Conservation (phyloP, 192 early-diverging fungal genomes). For the Podila epicladia region DNA sequence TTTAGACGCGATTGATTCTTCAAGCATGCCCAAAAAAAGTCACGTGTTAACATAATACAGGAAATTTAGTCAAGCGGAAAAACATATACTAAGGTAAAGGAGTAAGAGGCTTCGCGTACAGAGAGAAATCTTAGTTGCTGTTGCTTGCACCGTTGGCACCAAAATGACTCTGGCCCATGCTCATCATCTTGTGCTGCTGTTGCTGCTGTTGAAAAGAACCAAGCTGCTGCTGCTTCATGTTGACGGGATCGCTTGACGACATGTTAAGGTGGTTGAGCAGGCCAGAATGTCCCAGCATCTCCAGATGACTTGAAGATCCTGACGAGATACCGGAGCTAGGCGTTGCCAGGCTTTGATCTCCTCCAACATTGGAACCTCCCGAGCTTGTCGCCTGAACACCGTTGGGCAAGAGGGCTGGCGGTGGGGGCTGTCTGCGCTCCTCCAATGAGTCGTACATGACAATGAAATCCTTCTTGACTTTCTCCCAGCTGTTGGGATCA, state of each 20-base stretch:
- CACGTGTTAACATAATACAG: too few species aligned
- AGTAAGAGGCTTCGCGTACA: neutral
- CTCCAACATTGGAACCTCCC: neutral
- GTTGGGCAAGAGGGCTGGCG: neutral
- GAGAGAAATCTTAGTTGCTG: neutral
- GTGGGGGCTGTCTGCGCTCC: conserved; percentile 65
- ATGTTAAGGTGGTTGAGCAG: neutral
- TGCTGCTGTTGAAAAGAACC: conserved; percentile 7
- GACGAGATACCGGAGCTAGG: too few species aligned
- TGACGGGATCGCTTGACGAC: conserved; percentile 4
- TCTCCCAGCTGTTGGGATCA: conserved; percentile 90
- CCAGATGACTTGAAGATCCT: conserved; percentile 13
- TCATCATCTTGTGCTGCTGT: conserved; percentile 33
- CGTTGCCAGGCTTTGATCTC: neutral
- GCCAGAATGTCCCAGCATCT: neutral
- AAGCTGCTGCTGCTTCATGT: conserved; percentile 13
- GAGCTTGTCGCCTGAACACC: conserved; percentile 1
- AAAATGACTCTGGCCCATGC: conserved; percentile 6
- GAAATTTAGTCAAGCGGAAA: neutral
- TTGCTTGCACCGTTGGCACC: neutral
- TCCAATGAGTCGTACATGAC: conserved; percentile 90
- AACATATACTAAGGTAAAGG: neutral
- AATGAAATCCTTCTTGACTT: conserved; percentile 90
- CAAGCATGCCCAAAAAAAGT: too few species aligned
- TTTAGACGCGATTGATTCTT: too few species aligned